Conservation (phyloP, 2,329 filamentous ascomycete species). For the Fusarium sp. region DNA sequence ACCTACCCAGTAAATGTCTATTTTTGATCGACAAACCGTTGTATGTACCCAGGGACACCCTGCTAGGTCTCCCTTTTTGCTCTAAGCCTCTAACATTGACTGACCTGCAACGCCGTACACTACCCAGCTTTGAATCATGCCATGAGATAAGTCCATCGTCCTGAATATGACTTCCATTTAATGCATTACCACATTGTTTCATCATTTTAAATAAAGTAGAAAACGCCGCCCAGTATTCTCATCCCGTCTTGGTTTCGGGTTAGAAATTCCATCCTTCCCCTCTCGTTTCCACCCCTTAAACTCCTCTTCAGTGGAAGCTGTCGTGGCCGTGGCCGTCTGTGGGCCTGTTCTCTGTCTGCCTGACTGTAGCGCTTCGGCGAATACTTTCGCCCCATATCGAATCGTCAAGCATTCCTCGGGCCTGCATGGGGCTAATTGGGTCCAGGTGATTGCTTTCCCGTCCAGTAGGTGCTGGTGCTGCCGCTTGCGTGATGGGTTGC, state of each 20-base stretch:
- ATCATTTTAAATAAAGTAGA: conserved; percentile 8
- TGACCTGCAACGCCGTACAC: conserved; percentile 41
- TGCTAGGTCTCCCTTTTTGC: conserved; percentile 17
- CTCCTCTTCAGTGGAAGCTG: conserved; percentile 41
- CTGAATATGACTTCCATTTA: conserved; percentile 4
- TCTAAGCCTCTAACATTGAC: conserved; percentile 8
- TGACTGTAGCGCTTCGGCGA: conserved; percentile 82
- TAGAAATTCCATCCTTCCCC: conserved; percentile 1
- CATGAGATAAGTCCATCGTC: conserved; percentile 16
- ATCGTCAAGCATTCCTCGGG: conserved; percentile 87
- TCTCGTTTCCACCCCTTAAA: conserved; percentile 37
- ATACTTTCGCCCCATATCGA: conserved; percentile 96
- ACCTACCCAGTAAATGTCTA: conserved; percentile 20
- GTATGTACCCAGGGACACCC: background rate
- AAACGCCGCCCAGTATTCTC: background rate
- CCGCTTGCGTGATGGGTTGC: conserved; percentile 48
- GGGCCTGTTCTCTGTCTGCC: conserved; percentile 55
- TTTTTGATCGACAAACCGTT: conserved; percentile 19
- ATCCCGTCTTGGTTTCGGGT: conserved; percentile 5
- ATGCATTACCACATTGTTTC: conserved; percentile 24
- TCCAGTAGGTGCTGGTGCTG: conserved; percentile 62
- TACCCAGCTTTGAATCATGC: conserved; percentile 30
- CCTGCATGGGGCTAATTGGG: conserved; percentile 68
- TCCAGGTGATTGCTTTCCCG: conserved; percentile 66
- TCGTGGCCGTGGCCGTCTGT: conserved; percentile 52